phyloP scores from a whole-genome alignment of 129 eudicot species.

The Oenanthe sinensis region DNA sequence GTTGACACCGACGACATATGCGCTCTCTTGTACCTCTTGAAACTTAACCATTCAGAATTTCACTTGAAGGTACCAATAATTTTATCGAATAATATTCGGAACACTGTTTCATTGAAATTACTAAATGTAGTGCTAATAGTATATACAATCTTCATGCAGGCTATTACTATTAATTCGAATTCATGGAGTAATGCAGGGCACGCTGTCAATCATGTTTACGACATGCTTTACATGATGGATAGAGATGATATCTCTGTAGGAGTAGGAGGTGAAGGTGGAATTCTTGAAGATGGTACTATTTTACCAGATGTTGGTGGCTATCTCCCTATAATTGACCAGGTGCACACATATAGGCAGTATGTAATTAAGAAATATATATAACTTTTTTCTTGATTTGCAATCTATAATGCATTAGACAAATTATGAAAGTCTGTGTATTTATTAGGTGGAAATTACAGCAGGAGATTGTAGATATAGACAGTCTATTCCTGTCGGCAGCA shows the following conservation, averaged over 20 bases:
- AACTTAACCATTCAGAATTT: constrained; percentile 49
- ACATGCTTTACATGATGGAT: constrained; percentile 83
- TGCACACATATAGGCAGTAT: not conserved
- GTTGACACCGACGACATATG: constrained; percentile 63
- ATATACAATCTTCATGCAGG: constrained; percentile 36
- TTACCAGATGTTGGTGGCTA: constrained; percentile 84
- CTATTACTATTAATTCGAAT: constrained; percentile 59
- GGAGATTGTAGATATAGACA: constrained; percentile 89
- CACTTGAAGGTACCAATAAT: constrained; percentile 48
- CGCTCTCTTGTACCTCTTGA: constrained; percentile 57
- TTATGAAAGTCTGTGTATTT: not conserved
- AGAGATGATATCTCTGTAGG: constrained; percentile 78
- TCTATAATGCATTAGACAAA: not conserved
- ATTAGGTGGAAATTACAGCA: constrained; percentile 59
- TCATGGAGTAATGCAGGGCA: constrained; percentile 86
- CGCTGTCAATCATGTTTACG: constrained; percentile 78
- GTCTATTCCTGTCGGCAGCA: constrained; percentile 64
- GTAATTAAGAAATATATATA: too few species aligned
- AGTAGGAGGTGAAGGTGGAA: constrained; percentile 91
- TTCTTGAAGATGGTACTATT: constrained; percentile 58
- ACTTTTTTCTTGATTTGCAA: not conserved
- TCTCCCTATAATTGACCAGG: constrained; percentile 86
- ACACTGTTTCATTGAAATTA: too few species aligned
- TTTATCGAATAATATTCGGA: too few species aligned
- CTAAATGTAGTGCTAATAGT: not conserved